Evolutionary conservation across 1,139 yeast species (phyloP).

Genomic region (Meyerozyma athensensis): DNA sequence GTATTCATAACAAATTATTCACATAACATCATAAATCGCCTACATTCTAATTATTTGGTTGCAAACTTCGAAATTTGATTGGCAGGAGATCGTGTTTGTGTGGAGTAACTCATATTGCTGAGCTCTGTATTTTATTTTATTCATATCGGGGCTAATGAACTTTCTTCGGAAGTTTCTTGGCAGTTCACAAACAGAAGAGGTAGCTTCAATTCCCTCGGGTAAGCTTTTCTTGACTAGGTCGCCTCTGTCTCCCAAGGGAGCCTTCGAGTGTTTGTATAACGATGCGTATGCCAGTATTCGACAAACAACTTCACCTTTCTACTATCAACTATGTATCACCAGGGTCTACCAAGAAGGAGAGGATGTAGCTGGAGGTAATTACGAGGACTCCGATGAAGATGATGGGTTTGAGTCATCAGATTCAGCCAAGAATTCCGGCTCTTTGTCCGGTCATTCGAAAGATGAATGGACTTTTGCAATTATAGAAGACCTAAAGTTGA

Average conservation of each 20-base stretch:
- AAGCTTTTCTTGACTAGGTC: conserved; percentile 69
- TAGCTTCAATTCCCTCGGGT: conserved; percentile 75
- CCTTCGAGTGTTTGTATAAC: conserved; percentile 74
- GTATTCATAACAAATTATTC: too few relatives aligned
- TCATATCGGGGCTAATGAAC: too few relatives aligned
- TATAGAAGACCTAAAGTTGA: conserved; percentile 53
- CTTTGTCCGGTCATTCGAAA: conserved; percentile 27
- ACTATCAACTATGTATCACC: conserved; percentile 68
- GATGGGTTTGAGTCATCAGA: conserved; percentile 47
- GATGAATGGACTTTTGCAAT: conserved; percentile 71
- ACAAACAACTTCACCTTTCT: conserved; percentile 59
- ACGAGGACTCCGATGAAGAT: conserved; percentile 49
- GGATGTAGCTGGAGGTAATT: conserved; percentile 33
- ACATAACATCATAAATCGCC: too few relatives aligned
- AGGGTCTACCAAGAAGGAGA: conserved; percentile 69
- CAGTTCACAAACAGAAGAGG: conserved; percentile 57
- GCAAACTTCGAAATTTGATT: too few relatives aligned
- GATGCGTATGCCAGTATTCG: conserved; percentile 76
- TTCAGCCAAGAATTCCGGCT: conserved; percentile 25
- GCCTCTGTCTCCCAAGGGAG: conserved; percentile 81
- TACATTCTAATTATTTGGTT: too few relatives aligned
- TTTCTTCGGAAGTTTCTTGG: conserved; percentile 69
- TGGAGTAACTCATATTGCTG: too few relatives aligned
- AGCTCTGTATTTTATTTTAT: too few relatives aligned
- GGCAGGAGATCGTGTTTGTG: too few relatives aligned